A percentile compares a stretch with the other conserved stretches of the same genome.
phyloP scores from a whole-genome alignment of 2,329 filamentous ascomycete species.

The Ambrosiella xylebori region DNA sequence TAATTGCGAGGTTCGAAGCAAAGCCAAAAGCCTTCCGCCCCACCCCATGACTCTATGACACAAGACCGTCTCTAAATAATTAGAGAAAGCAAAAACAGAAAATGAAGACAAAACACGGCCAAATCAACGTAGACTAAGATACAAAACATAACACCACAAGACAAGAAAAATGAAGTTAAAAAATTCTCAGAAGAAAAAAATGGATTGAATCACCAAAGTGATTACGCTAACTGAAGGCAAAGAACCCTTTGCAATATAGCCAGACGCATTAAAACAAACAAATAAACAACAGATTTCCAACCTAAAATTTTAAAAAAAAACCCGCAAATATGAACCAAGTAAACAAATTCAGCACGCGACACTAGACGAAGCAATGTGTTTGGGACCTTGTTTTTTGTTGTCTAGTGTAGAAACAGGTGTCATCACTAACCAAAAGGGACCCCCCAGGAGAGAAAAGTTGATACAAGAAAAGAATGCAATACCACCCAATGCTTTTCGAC shows the following conservation, averaged over 20 bases:
- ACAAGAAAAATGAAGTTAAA: neutral
- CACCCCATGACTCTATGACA: neutral
- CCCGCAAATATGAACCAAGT: neutral
- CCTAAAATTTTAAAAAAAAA: neutral
- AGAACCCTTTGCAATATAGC: neutral
- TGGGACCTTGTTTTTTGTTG: no score
- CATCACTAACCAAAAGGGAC: neutral
- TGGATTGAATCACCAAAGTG: neutral
- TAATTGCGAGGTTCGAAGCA: neutral
- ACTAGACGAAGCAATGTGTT: neutral
- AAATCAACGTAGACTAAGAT: neutral
- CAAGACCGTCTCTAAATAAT: neutral
- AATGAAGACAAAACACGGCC: neutral
- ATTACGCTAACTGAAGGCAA: neutral
- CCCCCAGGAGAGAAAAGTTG: neutral
- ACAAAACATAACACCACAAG: neutral
- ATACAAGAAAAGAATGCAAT: constrained; percentile 9
- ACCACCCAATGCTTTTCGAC: neutral
- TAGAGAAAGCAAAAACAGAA: neutral
- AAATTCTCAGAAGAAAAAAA: neutral
- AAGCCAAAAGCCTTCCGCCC: neutral
- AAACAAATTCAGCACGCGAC: neutral
- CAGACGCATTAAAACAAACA: neutral
- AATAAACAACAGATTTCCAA: neutral
- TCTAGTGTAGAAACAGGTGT: neutral